Evolutionary conservation across 495 filamentous ascomycete species (phyloP).

Genomic region (Articulospora tetracladia): DNA sequence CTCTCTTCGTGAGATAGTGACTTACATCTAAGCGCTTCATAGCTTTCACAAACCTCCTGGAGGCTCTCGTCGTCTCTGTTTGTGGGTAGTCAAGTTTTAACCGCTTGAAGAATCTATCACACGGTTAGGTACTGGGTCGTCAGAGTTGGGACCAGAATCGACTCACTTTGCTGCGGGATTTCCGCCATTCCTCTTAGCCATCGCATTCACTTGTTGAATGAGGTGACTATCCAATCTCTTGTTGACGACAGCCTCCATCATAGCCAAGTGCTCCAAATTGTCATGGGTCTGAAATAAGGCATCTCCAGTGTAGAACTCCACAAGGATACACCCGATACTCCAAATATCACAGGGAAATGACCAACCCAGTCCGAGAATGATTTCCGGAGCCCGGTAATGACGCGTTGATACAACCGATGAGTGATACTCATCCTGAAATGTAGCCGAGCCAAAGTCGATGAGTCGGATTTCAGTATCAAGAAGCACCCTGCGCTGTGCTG

Average conservation of each 20-base stretch:
- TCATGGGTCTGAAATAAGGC: conserved; percentile 98
- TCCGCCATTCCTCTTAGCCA: conserved; percentile 55
- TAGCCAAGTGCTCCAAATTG: conserved; percentile 96
- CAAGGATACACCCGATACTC: conserved; percentile 98
- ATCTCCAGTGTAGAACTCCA: conserved; percentile 99
- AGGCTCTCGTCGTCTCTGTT: conserved; percentile 79
- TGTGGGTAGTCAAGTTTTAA: conserved; percentile 85
- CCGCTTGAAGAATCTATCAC: conserved; percentile 76
- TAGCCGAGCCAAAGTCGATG: conserved; percentile 97
- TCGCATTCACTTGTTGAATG: conserved; percentile 68
- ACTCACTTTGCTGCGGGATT: conserved; percentile 83
- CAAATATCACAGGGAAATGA: conserved; percentile 97
- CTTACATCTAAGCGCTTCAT: conserved; percentile 89
- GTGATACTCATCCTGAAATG: conserved; percentile 98
- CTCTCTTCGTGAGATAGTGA: background rate
- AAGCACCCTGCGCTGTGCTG: conserved; percentile 80
- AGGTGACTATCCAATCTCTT: conserved; percentile 69
- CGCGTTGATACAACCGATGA: conserved; percentile 94
- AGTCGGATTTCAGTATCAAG: conserved; percentile 94
- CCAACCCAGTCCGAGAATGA: conserved; percentile 95
- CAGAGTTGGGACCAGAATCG: background rate
- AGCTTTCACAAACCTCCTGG: conserved; percentile 86
- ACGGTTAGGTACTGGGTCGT: conserved; percentile 22
- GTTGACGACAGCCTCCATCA: conserved; percentile 94
- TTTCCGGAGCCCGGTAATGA: conserved; percentile 95